Evolutionary conservation across 192 early-diverging fungal genomes (phyloP).

Genomic region (Backusella luteola): DNA sequence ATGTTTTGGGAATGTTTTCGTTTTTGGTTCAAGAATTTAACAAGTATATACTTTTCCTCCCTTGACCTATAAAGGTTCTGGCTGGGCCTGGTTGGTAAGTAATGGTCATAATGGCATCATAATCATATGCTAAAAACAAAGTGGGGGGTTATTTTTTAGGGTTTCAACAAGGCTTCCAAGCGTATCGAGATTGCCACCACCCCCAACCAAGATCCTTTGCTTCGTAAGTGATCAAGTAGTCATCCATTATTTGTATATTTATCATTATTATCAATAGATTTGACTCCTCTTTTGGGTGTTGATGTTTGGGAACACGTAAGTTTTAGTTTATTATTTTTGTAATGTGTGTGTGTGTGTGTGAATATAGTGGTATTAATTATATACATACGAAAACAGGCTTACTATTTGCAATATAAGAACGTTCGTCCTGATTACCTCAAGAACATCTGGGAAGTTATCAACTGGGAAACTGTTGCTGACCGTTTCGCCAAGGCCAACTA

Average conservation of each 20-base stretch:
- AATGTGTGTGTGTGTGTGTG: neutral
- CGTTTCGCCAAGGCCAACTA: constrained; percentile 74
- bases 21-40: constrained; percentile 12
- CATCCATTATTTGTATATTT: neutral
- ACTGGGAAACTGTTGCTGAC: constrained; percentile 95
- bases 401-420: constrained; percentile 98
- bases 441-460: constrained; percentile 92
- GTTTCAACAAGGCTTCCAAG: constrained; percentile 76
- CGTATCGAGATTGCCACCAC: constrained; percentile 85
- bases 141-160: constrained; percentile 36
- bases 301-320: constrained; percentile 93
- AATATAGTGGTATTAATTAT: constrained; percentile 8
- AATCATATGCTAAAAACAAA: neutral
- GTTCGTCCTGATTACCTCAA: constrained; percentile 95
- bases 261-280: constrained; percentile 40
- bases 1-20: neutral
- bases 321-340: neutral
- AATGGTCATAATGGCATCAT: neutral
- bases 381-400: constrained; percentile 54
- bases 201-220: constrained; percentile 85
- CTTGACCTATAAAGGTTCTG: constrained; percentile 52
- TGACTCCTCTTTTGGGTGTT: constrained; percentile 84
- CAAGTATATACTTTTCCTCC: neutral
- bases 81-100: constrained; percentile 94
- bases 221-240: constrained; percentile 20